Base-by-base conservation (phyloP, 208 protist genomes). In the Blastocrithidia nonstop region DNA sequence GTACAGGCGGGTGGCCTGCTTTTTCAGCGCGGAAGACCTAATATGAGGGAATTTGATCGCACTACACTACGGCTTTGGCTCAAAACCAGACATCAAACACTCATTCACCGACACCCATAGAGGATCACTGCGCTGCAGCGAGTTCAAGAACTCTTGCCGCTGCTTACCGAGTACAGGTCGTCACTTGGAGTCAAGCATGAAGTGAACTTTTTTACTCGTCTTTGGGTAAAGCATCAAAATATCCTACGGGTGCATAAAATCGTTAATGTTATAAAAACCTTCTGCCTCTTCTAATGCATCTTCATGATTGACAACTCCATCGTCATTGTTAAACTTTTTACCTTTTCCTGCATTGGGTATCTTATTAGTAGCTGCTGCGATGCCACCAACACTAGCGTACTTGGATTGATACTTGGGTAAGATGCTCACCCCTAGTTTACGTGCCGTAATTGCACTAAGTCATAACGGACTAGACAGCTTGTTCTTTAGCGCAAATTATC, bases 101-200 rank as follows among this genome's bases (percentile, higher is more conserved):
- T 92, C 83, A 54, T 80, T 92, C 41, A 87, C 73, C 5, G 83
- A 86, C 1, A 92, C 67, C 83, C 83, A 92, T 36, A 92, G 61
- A 32, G 83, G 78, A 21, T 47, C 62, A 7, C 32, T 27, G 32
- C 78, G 71, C 19, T 69, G 72, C 21, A 84, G 55, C 0, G 68
- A 71, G 7, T 57, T 50, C 8, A 92, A 57, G 38, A 61, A 92
- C 29, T 71, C 67, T 47, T 92, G 77, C 19, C 76, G 51, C 35
- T 82, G 78, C 52, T 82, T 88, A 20, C 83, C 83, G 4, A 92
- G 50, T 26, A 92, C 78, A 11, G 78, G 72, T 16, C 83, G 66
- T 78, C 83, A 92, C 47, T 85, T 86, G 11, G 69, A 58, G 43
- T 92, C 83, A n/a, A 92, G 61, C 52, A 92, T 79, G 56, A 92